These are phyloP conservation scores for Coccomyxa sp. DNA, from an alignment of 139 green algal species.

Conservation along the genomic window DNA sequence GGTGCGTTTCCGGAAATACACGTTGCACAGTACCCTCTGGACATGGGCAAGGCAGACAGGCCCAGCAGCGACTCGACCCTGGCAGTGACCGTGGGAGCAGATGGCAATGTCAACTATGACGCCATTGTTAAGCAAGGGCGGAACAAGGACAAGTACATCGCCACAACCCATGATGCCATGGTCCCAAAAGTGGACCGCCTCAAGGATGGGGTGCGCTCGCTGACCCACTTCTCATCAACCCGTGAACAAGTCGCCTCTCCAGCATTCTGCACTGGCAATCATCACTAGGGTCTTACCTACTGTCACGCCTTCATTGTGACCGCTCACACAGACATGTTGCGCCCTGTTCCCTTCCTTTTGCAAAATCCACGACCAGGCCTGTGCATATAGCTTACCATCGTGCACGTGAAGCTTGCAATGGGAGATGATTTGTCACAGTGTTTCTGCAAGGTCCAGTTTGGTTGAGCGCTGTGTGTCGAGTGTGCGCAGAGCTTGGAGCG, in stretches of 20 bases:
- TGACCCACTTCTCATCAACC: not conserved
- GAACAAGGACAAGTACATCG: not conserved
- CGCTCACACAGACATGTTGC: not conserved
- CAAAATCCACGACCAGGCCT: too few species aligned
- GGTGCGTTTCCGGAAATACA: constrained; percentile 83
- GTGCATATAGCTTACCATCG: too few species aligned
- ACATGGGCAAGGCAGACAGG: constrained; percentile 77
- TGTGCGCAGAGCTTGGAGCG: not conserved
- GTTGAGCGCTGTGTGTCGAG: constrained; percentile 54
- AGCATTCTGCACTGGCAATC: not conserved
- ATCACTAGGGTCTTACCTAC: not conserved
- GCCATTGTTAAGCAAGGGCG: constrained; percentile 13
- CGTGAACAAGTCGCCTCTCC: constrained; percentile 15
- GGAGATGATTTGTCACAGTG: not conserved
- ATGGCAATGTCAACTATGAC: constrained; percentile 54
- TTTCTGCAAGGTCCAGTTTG: constrained; percentile 28
- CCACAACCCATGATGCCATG: not conserved
- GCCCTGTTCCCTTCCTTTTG: not conserved
- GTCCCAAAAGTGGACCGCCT: constrained; percentile 6
- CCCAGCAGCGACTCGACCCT: constrained; percentile 48
- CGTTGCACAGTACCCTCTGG: constrained; percentile 87
- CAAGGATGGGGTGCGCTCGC: not conserved
- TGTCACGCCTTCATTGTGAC: constrained; percentile 12
- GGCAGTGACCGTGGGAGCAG: constrained; percentile 67
- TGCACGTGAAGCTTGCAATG: not conserved